Conservation (phyloP, 2,329 filamentous ascomycete species). For the Arthrinium phaeospermum region DNA sequence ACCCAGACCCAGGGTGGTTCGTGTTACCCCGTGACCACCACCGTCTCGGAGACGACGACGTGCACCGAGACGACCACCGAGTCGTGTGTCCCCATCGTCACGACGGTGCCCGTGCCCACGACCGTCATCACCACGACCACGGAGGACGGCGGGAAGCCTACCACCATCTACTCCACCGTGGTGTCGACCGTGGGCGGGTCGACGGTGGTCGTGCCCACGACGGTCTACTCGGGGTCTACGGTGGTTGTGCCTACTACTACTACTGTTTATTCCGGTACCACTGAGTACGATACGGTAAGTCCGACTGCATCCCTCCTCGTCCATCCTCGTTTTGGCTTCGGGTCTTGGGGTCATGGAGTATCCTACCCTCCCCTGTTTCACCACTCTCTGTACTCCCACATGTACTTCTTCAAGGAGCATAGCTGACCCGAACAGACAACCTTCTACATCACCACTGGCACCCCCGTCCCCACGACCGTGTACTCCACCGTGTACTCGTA, state of each 20-base stretch:
- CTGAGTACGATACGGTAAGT: neutral
- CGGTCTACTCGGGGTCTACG: neutral
- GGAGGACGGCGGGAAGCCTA: neutral
- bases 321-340: neutral
- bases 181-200: neutral
- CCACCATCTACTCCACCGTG: neutral
- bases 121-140: neutral
- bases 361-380: neutral
- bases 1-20: neutral
- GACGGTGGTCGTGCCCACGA: neutral
- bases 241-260: neutral
- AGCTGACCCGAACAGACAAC: neutral
- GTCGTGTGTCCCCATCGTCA: neutral
- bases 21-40: constrained; percentile 1
- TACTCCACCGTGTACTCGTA: neutral
- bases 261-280: neutral
- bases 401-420: neutral
- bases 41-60: neutral
- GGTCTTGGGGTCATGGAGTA: neutral
- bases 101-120: neutral
- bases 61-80: neutral
- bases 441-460: neutral
- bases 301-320: neutral
- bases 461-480: neutral
- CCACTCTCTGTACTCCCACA: neutral